Evolutionary conservation across 495 filamentous ascomycete species (phyloP).

Genomic region (Lentithecium fluviatile): DNA sequence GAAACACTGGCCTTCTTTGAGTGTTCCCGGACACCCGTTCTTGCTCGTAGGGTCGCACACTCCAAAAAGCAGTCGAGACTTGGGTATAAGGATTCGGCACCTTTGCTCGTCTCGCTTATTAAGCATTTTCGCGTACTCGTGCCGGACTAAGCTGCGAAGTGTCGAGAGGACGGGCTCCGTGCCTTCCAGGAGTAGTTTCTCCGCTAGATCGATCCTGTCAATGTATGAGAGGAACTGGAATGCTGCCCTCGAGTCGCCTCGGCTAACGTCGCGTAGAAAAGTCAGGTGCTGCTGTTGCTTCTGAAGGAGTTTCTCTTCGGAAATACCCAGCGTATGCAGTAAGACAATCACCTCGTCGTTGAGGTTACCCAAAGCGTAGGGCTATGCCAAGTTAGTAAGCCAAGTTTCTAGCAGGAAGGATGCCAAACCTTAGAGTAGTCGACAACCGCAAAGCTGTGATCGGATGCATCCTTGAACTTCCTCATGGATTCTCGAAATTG

Average conservation of each 20-base stretch:
- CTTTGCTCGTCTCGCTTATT: conserved; percentile 50
- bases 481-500: conserved; percentile 55
- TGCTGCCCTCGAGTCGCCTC: conserved; percentile 39
- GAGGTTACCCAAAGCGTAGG: conserved; percentile 50
- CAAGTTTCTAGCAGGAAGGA: not conserved
- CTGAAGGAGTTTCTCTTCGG: conserved; percentile 39
- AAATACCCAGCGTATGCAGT: conserved; percentile 48
- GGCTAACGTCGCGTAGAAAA: conserved; percentile 41
- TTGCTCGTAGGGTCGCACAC: conserved; percentile 48
- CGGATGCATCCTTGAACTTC: conserved; percentile 49
- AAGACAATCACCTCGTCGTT: conserved; percentile 54
- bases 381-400: conserved; percentile 33
- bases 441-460: conserved; percentile 50
- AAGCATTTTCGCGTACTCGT: conserved; percentile 48
- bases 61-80: conserved; percentile 51
- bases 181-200: conserved; percentile 49
- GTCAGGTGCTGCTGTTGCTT: conserved; percentile 51
- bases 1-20: conserved; percentile 50
- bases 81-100: conserved; percentile 49
- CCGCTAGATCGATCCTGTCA: conserved; percentile 47
- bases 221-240: conserved; percentile 49
- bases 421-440: conserved; percentile 48
- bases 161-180: conserved; percentile 41
- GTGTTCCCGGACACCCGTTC: conserved; percentile 36
- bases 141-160: conserved; percentile 43